Base-by-base conservation (phyloP, 352 stramenopile genomes). In the Phytophthora fragariae region DNA sequence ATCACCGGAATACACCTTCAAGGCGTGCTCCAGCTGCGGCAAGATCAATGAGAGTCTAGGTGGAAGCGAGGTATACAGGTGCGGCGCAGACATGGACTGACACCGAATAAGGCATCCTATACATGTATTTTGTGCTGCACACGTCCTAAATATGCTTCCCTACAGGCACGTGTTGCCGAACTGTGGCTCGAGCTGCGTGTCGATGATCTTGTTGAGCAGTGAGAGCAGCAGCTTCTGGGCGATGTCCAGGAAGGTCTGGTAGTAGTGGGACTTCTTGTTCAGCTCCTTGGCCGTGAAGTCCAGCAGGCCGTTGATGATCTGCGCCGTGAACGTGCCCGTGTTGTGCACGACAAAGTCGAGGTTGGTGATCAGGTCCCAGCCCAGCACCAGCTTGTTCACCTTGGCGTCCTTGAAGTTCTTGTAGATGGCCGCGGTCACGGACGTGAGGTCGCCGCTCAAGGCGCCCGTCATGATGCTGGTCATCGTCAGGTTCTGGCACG, bases 221-320 rank as follows among this genome's bases (percentile, higher is more conserved):
- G 82, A 87, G 41, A 84, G 81, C 56, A 69, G 29, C 29, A 90
- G 63, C 68, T 74, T 80, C 59, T 86, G 69, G 12, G 70, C 61
- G 56, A 83, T 61, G 24, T 74, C 41, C 47, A 89, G 75, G 60
- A 84, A 73, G 4, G 70, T 70, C 39, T 73, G 73, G 74, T 91
- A 90, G 50, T 83, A 75, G 59, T 81, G 70, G 37, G 69, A 76
- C 80, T 91, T 92, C 76, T 89, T 86, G 83, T 92, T 92, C 55
- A 91, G 64, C 62, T 80, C 61, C 21, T 73, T 60, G 33, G 70
- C 79, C 33, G 76, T 81, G 68, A 85, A 90, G 50, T 75, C 59
- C 31, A 89, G 64, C 61, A 92, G 68, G 27, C 67, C 53, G 73
- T 89, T 86, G 59, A 76, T 76, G 57, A 92, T 70, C 61, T 82